phyloP scores from a whole-genome alignment of 768 basidiomycete genomes.

The Boletus subcaerulescens region DNA sequence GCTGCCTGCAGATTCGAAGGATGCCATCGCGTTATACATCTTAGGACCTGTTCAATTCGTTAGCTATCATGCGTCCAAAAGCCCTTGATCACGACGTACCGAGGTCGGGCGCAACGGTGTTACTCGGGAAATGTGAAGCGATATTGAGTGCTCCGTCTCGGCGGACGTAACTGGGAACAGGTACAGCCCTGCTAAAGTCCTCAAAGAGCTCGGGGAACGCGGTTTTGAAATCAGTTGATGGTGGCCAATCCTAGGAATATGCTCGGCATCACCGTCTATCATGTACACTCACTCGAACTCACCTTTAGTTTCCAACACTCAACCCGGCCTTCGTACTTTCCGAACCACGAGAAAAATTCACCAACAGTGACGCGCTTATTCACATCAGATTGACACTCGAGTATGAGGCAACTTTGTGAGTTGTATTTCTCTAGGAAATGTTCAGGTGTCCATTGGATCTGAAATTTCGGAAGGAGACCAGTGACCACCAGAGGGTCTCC shows the following conservation, averaged over 20 bases:
- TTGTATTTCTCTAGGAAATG: slow-evolving; percentile 74
- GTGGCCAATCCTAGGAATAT: slow-evolving; percentile 80
- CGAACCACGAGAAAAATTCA: slow-evolving; percentile 80
- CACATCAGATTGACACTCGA: slow-evolving; percentile 77
- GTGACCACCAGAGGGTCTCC: slow-evolving; percentile 82
- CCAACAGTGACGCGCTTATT: slow-evolving; percentile 63
- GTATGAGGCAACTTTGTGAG: slow-evolving; percentile 60
- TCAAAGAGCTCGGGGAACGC: slow-evolving; percentile 83
- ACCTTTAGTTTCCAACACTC: slow-evolving; percentile 74
- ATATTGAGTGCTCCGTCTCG: slow-evolving; percentile 88
- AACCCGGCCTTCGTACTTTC: slow-evolving; percentile 54
- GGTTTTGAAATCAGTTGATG: slow-evolving; percentile 77
- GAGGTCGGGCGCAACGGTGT: slow-evolving; percentile 76
- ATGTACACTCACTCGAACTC: slow-evolving; percentile 32
- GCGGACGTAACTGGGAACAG: slow-evolving; percentile 87
- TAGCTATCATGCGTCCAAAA: not conserved
- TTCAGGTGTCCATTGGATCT: slow-evolving; percentile 75
- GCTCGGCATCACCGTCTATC: slow-evolving; percentile 4
- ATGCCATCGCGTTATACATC: slow-evolving; percentile 91
- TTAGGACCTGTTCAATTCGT: slow-evolving; percentile 65
- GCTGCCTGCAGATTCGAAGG: slow-evolving; percentile 59
- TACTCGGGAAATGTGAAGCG: slow-evolving; percentile 83
- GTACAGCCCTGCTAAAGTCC: slow-evolving; percentile 80
- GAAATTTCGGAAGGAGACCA: slow-evolving; percentile 57
- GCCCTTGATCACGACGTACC: slow-evolving; percentile 41